Evolutionary conservation across 108 stramenopile genomes (phyloP), one percentile per base, ranked within the genome.

Genomic region (Skeletonema grethae): DNA sequence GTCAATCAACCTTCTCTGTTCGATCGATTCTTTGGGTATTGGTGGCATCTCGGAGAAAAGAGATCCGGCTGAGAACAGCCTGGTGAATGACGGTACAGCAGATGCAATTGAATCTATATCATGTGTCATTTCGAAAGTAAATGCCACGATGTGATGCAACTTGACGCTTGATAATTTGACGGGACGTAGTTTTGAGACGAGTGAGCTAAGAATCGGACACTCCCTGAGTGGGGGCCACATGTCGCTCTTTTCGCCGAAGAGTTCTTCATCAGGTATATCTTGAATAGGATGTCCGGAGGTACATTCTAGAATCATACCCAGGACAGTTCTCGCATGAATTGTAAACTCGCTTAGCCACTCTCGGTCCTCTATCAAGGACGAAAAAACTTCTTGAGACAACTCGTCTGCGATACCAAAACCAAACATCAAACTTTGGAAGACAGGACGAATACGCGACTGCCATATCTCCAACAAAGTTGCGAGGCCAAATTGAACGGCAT

Each of bases 331-430:
- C 28, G 56, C 70, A 11, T 76, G 50, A 15, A 57, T 34, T 16
- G 43, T 85, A 46, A 91, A 88, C 13, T 64, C 41, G 16, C 65
- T 63, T 34, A 86, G 57, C 90, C 92, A 91, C n/a, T 10, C 61
- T 25, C 55, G 32, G 35, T 88, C 69, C n/a, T 76, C 65, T n/a
- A 87, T 76, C 46, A 94, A 76, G 25, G 89, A 81, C 16, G 72
- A 69, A 39, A 91, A 62, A 12, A 64, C 76, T 18, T 83, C 86
- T 43, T 81, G 65, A 11, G 73, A 69, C 11, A 87, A 60, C 55
- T 91, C 93, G 41, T 84, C 87, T n/a, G 83, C 86, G 60, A 90
- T 89, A 36, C 77, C 74, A 59, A 88, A 88, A 8, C 93, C 93
- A 73, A 94, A 90, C 53, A 94, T 69, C 10, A 88, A 67, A 0